A percentile compares a stretch with the other conserved stretches of the same genome.
phyloP scores from a whole-genome alignment of 371 early-diverging fungal genomes.

The Mortierella sp. region DNA sequence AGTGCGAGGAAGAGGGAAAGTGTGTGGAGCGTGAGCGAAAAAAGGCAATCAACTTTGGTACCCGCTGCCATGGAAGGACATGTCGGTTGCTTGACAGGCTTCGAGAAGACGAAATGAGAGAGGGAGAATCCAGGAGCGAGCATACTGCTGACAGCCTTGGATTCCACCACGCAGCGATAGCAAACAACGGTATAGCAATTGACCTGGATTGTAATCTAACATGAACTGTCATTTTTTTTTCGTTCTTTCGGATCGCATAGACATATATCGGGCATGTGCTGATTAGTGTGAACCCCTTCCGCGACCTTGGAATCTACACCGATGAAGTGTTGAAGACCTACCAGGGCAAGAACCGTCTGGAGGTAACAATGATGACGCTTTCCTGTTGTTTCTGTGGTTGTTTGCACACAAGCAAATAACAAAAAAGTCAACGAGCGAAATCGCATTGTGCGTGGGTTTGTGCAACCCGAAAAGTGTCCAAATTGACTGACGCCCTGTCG shows the following conservation, averaged over 20 bases:
- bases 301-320: constrained; percentile 87
- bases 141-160: not conserved
- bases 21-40: constrained; percentile 7
- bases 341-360: constrained; percentile 86
- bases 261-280: constrained; percentile 92
- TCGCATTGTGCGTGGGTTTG: not conserved
- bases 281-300: constrained; percentile 91
- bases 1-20: not conserved
- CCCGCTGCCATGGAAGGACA: no score
- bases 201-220: constrained; percentile 1
- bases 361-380: constrained; percentile 62
- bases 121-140: not conserved
- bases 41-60: not conserved
- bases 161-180: not conserved
- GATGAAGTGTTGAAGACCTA: constrained; percentile 80
- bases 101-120: not conserved
- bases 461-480: constrained; percentile 1
- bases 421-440: not conserved
- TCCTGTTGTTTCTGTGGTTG: not conserved
- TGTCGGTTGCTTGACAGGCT: not conserved
- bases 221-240: not conserved
- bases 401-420: constrained; percentile 2
- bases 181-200: not conserved
- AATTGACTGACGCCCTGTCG: constrained; percentile 7
- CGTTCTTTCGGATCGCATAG: constrained; percentile 57